A percentile compares a stretch with the other conserved stretches of the same genome.
Conservation (phyloP, 1,139 yeast species). For the Protomyces pachydermus region DNA sequence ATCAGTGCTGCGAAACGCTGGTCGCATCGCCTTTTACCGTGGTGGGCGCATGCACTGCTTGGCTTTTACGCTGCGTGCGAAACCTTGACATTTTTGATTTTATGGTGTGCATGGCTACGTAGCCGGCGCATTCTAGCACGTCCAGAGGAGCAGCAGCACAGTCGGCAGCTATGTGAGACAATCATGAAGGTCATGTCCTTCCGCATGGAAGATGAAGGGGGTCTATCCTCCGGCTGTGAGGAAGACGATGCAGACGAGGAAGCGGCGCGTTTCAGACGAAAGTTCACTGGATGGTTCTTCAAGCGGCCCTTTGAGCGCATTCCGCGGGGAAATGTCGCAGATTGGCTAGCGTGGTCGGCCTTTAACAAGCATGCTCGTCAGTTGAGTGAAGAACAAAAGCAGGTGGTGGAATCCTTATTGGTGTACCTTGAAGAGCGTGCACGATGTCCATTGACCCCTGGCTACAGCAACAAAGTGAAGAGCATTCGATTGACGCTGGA, state of each 20-base stretch:
- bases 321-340: conserved; percentile 6
- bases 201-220: neutral
- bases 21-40: conserved; percentile 2
- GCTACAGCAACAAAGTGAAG: neutral
- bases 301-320: conserved; percentile 12
- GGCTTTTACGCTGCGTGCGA: conserved; percentile 4
- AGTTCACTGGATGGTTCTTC: conserved; percentile 16
- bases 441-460: neutral
- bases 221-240: neutral
- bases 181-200: neutral
- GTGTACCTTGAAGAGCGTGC: conserved; percentile 6
- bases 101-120: conserved; percentile 7
- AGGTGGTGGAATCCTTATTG: neutral
- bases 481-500: conserved; percentile 13
- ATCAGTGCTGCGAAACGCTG: neutral
- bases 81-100: conserved; percentile 1
- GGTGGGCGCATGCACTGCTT: conserved; percentile 2
- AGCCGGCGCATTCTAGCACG: neutral
- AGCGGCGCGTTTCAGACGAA: conserved; percentile 12
- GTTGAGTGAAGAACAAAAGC: neutral
- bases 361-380: neutral
- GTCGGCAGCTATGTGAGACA: neutral
- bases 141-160: neutral
- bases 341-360: conserved; percentile 17
- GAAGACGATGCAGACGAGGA: neutral